Conservation (phyloP, 2,329 filamentous ascomycete species). For the Trichoderma brevicompactum region DNA sequence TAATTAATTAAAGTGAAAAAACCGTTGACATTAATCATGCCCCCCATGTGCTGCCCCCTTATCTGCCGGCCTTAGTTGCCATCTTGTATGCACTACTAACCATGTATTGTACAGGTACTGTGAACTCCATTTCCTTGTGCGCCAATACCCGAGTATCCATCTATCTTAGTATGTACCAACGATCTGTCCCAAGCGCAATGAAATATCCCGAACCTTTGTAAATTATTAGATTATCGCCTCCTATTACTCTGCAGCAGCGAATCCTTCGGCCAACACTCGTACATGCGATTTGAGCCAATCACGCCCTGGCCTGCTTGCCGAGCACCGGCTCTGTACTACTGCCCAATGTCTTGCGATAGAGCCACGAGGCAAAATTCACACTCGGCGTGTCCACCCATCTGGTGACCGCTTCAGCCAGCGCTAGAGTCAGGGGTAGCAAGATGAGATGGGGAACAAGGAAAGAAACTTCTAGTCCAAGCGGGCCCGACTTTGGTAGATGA, state of each 20-base stretch:
- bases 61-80: no score
- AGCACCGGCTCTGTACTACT: slow-evolving; percentile 17
- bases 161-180: no score
- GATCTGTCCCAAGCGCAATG: no score
- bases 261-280: no score
- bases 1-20: slow-evolving; percentile 19
- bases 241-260: no score
- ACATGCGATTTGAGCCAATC: slow-evolving; percentile 1
- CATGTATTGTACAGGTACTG: no score
- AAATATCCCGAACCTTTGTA: no score
- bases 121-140: no score
- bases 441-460: slow-evolving; percentile 65
- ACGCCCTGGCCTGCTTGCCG: slow-evolving; percentile 27
- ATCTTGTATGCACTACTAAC: no score
- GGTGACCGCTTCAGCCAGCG: slow-evolving; percentile 61
- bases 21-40: slow-evolving; percentile 2
- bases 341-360: slow-evolving; percentile 48
- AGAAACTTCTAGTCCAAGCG: slow-evolving; percentile 63
- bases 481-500: slow-evolving; percentile 58
- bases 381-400: slow-evolving; percentile 62
- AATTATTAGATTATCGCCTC: no score
- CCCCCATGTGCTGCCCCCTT: neutral
- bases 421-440: slow-evolving; percentile 62
- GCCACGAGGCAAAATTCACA: slow-evolving; percentile 60
- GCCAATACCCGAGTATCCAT: no score